Conservation (phyloP, 31 red algal genomes). For the Bonnemaisonia californica region DNA sequence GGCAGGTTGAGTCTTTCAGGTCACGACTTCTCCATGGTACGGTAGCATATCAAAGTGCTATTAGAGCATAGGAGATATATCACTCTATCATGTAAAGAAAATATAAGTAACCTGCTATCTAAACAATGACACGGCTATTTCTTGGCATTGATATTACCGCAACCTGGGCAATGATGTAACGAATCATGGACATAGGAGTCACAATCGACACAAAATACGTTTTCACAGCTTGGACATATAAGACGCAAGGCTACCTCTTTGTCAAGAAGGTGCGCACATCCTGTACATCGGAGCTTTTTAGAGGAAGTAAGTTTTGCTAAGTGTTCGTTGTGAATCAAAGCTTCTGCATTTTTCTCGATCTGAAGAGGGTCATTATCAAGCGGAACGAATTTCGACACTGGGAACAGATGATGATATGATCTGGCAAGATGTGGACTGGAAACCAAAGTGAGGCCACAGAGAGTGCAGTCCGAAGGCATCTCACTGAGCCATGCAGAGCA, state of each 20-base stretch:
- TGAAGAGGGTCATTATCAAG: slow-evolving; percentile 14
- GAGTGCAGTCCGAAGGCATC: slow-evolving; percentile 85
- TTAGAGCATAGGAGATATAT: too few species aligned
- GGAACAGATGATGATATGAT: slow-evolving; percentile 95
- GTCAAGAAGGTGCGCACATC: slow-evolving; percentile 41
- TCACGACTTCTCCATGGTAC: too few species aligned
- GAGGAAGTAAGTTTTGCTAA: not conserved
- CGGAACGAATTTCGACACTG: slow-evolving; percentile 75
- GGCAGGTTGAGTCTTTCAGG: too few species aligned
- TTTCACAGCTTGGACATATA: slow-evolving; percentile 74
- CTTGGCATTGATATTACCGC: slow-evolving; percentile 31
- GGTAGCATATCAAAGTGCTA: too few species aligned
- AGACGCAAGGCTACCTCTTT: slow-evolving; percentile 55
- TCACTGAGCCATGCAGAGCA: slow-evolving; percentile 86
- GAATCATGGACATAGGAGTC: slow-evolving; percentile 89
- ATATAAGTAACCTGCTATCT: slow-evolving; percentile 1
- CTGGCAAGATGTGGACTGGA: slow-evolving; percentile 84
- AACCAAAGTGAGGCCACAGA: slow-evolving; percentile 90
- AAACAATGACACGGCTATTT: not conserved
- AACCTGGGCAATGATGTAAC: slow-evolving; percentile 87
- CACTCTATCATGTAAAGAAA: too few species aligned
- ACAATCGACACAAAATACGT: slow-evolving; percentile 89
- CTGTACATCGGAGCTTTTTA: slow-evolving; percentile 45
- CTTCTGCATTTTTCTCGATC: too few species aligned
- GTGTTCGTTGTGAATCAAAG: not conserved